Evolutionary conservation across 768 basidiomycete genomes (phyloP).

Genomic region (Trametes villosa): DNA sequence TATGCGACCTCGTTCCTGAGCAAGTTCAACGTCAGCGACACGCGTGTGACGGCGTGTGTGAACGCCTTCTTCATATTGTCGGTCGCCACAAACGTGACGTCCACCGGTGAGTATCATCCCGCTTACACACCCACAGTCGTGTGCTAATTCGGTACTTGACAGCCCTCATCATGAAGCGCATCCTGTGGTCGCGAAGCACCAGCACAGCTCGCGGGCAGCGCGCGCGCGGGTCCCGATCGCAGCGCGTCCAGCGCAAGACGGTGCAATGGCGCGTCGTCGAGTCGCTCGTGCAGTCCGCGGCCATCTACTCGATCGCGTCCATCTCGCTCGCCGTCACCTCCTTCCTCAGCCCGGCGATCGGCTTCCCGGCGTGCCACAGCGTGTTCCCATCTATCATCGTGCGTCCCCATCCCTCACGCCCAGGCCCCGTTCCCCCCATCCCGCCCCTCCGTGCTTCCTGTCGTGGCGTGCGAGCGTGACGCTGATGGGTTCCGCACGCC

Average conservation of each 20-base stretch:
- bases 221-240: neutral
- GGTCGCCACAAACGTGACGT: conserved; percentile 11
- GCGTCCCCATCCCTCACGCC: neutral
- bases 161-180: conserved; percentile 17
- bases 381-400: conserved; percentile 21
- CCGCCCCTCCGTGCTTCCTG: neutral
- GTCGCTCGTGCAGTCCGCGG: conserved; percentile 20
- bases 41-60: conserved; percentile 3
- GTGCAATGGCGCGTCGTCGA: conserved; percentile 13
- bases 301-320: conserved; percentile 15
- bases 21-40: neutral
- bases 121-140: neutral
- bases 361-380: conserved; percentile 20
- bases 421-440: neutral
- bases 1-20: conserved; percentile 2
- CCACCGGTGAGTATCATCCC: conserved; percentile 1
- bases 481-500: neutral
- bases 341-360: conserved; percentile 12
- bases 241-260: conserved; percentile 5
- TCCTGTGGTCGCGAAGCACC: neutral
- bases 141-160: neutral
- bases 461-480: neutral
- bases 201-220: conserved; percentile 1
- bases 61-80: conserved; percentile 18
- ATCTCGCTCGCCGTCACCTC: conserved; percentile 20